Evolutionary conservation across 1,284 basidiomycete genomes (phyloP).

Genomic region (Irpex sp.): DNA sequence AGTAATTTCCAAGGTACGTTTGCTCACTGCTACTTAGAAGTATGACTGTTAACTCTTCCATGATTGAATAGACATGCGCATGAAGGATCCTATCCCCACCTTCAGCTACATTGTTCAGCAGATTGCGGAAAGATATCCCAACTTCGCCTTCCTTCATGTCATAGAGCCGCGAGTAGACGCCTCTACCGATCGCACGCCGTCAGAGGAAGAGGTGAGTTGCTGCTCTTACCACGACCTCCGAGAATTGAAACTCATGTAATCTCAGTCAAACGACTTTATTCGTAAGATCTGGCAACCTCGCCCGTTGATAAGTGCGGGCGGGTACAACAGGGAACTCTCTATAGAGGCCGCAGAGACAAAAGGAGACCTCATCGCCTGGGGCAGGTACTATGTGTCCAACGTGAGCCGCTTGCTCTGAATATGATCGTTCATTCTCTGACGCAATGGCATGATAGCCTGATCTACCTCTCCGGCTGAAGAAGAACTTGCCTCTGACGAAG

Average conservation of each 20-base stretch:
- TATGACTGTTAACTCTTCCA: no score
- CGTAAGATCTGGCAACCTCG: conserved; percentile 23
- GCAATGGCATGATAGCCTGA: background rate
- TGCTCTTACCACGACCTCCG: background rate
- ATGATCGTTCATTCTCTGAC: background rate
- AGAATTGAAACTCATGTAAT: conserved; percentile 4
- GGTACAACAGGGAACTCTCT: conserved; percentile 22
- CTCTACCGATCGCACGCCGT: conserved; percentile 13
- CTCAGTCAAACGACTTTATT: conserved; percentile 24
- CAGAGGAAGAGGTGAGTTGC: conserved; percentile 10
- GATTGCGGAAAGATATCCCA: conserved; percentile 29
- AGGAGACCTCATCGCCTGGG: conserved; percentile 37
- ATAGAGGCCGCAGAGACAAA: conserved; percentile 22
- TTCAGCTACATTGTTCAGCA: background rate
- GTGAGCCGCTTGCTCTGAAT: conserved; percentile 19
- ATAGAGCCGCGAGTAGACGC: conserved; percentile 31
- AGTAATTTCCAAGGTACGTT: conserved; percentile 46
- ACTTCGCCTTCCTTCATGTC: conserved; percentile 51
- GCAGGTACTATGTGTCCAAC: conserved; percentile 40
- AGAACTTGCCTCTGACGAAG: background rate
- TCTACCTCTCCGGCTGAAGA: background rate
- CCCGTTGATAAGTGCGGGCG: conserved; percentile 31
- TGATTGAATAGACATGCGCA: background rate
- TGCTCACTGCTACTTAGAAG: background rate
- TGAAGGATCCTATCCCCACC: background rate